phyloP scores from a whole-genome alignment of 805 yeast species.

The Clavispora fructus region DNA sequence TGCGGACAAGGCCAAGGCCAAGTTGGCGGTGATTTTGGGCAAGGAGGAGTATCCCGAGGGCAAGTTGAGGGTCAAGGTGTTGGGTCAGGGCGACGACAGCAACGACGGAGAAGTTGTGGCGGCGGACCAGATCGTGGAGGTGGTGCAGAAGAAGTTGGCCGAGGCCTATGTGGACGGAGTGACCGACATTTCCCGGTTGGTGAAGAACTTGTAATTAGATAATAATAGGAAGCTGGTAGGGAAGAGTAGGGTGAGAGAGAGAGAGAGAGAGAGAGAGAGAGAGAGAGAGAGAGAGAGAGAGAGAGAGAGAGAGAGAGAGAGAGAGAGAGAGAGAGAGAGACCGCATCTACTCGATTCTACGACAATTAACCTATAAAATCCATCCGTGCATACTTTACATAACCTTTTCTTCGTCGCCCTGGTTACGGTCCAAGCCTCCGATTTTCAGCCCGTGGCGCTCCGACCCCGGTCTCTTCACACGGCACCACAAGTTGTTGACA shows the following conservation, averaged over 20 bases:
- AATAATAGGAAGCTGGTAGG: background rate
- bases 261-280: too few relatives aligned
- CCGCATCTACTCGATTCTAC: too few relatives aligned
- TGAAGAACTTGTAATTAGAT: slow-evolving; percentile 43
- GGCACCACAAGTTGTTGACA: slow-evolving; percentile 67
- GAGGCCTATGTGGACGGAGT: slow-evolving; percentile 47
- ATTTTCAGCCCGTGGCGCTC: slow-evolving; percentile 31
- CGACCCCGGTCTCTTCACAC: slow-evolving; percentile 63
- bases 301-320: background rate
- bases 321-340: background rate
- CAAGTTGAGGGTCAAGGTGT: slow-evolving; percentile 74
- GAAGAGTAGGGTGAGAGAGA: background rate
- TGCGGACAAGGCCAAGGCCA: slow-evolving; percentile 91
- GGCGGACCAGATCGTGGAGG: slow-evolving; percentile 52
- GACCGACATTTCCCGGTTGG: slow-evolving; percentile 58
- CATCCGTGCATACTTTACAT: background rate
- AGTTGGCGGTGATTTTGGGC: slow-evolving; percentile 87
- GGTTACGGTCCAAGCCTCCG: slow-evolving; percentile 13
- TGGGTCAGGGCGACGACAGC: slow-evolving; percentile 80
- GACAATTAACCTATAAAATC: background rate
- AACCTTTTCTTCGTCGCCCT: background rate
- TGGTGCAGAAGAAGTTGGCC: slow-evolving; percentile 36
- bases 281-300: background rate
- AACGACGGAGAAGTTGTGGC: slow-evolving; percentile 81
- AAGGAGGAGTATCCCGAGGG: slow-evolving; percentile 88